Conservation (phyloP, 73 alveolate species). For the Paraurostyla sp. region DNA sequence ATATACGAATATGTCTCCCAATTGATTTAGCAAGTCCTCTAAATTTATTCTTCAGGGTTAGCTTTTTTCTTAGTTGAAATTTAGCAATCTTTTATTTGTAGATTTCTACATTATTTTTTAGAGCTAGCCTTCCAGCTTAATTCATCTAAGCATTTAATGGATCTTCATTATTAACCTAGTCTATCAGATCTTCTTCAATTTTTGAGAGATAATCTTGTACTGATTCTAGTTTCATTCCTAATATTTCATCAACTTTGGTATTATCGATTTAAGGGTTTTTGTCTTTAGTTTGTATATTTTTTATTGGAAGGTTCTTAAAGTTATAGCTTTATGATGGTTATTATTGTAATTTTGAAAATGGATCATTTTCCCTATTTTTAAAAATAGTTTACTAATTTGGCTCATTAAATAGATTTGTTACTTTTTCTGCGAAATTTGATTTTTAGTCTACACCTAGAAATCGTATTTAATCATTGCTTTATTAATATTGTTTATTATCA, state of each 20-base stretch:
- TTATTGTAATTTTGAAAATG: no score
- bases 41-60: not conserved
- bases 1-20: not conserved
- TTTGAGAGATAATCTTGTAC: not conserved
- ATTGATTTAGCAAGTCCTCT: not conserved
- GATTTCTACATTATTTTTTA: not conserved
- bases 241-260: not conserved
- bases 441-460: no score
- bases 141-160: not conserved
- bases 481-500: no score
- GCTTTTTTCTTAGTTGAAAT: not conserved
- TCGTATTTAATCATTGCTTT: no score
- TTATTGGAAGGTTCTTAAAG: no score
- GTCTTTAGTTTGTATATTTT: no score
- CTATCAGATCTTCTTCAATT: not conserved
- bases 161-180: not conserved
- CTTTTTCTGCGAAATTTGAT: no score
- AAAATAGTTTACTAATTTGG: no score
- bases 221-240: not conserved
- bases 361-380: no score
- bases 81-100: not conserved
- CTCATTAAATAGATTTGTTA: no score
- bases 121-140: not conserved
- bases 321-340: no score
- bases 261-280: no score